phyloP scores from a whole-genome alignment of 164 flowering plant genomes.

The Saururus chinensis region DNA sequence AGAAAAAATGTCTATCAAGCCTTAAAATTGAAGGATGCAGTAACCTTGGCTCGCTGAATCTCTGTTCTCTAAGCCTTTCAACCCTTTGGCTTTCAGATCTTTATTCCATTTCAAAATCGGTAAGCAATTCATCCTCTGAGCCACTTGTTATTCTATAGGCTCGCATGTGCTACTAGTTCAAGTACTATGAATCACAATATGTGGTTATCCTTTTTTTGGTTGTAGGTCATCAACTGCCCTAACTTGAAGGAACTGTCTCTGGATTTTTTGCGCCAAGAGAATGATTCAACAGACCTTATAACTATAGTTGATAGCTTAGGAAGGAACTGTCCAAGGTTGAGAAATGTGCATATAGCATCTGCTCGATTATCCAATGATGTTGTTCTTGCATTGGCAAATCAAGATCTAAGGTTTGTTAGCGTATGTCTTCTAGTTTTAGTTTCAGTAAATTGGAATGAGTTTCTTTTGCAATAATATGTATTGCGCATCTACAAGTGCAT shows the following conservation, averaged over 20 bases:
- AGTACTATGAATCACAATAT: not conserved
- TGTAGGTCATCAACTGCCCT: constrained; percentile 78
- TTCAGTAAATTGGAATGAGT: not conserved
- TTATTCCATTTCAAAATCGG: constrained; percentile 72
- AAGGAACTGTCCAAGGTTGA: constrained; percentile 66
- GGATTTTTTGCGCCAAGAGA: constrained; percentile 66
- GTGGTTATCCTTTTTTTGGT: not conserved
- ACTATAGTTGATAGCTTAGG: constrained; percentile 56
- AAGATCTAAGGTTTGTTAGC: constrained; percentile 63
- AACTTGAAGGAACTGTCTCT: constrained; percentile 78
- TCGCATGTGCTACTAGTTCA: not conserved
- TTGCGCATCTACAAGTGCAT: not conserved
- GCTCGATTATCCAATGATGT: constrained; percentile 59
- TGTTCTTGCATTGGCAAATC: constrained; percentile 80
- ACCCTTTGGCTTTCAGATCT: constrained; percentile 92
- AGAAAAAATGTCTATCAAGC: constrained; percentile 57
- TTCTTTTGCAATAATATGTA: not conserved
- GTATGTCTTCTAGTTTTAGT: not conserved
- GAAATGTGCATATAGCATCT: constrained; percentile 85
- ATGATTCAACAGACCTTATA: constrained; percentile 69
- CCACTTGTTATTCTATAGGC: not conserved
- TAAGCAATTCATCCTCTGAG: constrained; percentile 10
- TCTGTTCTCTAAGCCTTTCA: constrained; percentile 68
- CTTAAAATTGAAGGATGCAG: constrained; percentile 91
- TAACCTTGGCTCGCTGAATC: constrained; percentile 52